Evolutionary conservation across 139 green algal species (phyloP), one percentile per base, ranked within the genome.

Genomic region (Chlamydomonas sp.): DNA sequence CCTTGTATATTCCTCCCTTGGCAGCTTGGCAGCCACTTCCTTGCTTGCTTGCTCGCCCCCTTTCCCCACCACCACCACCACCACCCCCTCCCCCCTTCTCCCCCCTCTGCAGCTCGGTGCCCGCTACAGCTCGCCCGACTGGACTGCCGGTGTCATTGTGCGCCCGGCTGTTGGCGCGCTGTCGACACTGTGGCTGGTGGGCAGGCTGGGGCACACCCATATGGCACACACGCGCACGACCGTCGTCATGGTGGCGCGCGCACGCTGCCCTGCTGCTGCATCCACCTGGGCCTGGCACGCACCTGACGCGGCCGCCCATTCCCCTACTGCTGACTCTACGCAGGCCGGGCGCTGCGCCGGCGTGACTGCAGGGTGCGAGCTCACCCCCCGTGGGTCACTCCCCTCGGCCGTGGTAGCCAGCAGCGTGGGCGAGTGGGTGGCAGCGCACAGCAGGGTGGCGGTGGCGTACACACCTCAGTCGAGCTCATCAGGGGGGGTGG

Each of bases 41-140:
- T n/a, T n/a, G n/a, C n/a, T n/a, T n/a, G n/a, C n/a, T n/a, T n/a
- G n/a, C n/a, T n/a, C n/a, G n/a, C n/a, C n/a, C n/a, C n/a, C n/a
- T n/a, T n/a, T n/a, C n/a, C n/a, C n/a, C n/a, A n/a, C n/a, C n/a
- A n/a, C n/a, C n/a, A n/a, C n/a, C n/a, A n/a, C n/a, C n/a, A n/a
- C n/a, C n/a, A 30, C 58, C 43, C 20, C 39, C 37, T 39, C 5
- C n/a, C 29, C 36, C 31, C 33, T 24, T 58, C 57, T 30, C 37
- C 47, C 43, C 68, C n/a, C 6, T 29, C 48, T 73, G 1, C 65
- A 73, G n/a, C 48, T 90, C 22, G 86, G 86, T 2, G 35, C 84
- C 70, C 72, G 86, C 4, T 91, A 90, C 73, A 83, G 75, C 71
- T 75, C 64, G 0, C 76, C 78, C 0, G 0, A 22, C 0, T 43